These are phyloP conservation scores for Hanseniaspora pseudoguilliermondii DNA, from an alignment of 805 yeast species.

Conservation along the genomic window DNA sequence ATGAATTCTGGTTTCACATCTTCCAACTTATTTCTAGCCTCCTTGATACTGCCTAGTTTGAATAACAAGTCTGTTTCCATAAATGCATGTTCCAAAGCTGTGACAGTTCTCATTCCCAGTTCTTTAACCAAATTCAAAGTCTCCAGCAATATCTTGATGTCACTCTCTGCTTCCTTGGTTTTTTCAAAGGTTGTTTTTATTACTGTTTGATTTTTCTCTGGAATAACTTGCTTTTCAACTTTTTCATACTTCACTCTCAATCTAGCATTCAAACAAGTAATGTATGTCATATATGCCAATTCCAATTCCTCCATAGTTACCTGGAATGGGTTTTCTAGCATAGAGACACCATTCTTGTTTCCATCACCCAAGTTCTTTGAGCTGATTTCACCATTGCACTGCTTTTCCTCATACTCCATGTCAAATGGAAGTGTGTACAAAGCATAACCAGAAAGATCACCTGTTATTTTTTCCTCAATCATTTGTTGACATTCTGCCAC, in stretches of 20 bases:
- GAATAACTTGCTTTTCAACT: not conserved
- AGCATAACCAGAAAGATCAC: constrained; percentile 5
- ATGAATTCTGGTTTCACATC: not conserved
- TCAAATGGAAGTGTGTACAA: not conserved
- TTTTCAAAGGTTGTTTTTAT: not conserved
- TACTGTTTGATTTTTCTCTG: not conserved
- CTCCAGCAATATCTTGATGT: not conserved
- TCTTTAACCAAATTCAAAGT: constrained; percentile 2
- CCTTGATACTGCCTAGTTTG: not conserved
- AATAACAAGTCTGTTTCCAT: constrained; percentile 8
- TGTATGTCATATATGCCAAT: not conserved
- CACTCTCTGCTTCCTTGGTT: not conserved
- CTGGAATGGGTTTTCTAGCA: constrained; percentile 10
- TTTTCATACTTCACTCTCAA: constrained; percentile 2
- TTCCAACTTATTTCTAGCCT: constrained; percentile 2
- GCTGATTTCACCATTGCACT: not conserved
- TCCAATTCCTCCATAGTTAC: constrained; percentile 3
- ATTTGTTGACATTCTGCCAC: not conserved
- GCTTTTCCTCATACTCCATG: not conserved
- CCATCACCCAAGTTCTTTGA: not conserved
- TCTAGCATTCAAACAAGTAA: not conserved
- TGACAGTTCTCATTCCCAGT: constrained; percentile 2
- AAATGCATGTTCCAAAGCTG: not conserved
- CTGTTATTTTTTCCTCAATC: not conserved
- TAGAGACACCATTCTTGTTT: not conserved